Base-by-base conservation (phyloP, 805 yeast species). In the Candida sanyiensis region DNA sequence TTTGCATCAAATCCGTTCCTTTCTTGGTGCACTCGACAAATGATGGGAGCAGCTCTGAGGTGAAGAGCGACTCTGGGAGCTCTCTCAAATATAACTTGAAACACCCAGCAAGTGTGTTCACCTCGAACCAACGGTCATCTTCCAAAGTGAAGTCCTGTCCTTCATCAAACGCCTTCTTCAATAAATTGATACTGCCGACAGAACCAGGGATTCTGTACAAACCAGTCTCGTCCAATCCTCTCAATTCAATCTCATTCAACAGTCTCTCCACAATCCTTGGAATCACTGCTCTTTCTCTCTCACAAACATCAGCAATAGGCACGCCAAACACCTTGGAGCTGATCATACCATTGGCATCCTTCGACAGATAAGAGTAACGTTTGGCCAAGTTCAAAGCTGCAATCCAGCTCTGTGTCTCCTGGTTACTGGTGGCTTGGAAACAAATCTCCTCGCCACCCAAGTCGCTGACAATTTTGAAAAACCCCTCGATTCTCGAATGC, bases 181-280 rank as follows among this genome's bases (percentile, higher is more conserved):
- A 59, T 5, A 70, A 62, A 37, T 75, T 72, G 32, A 77, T 75
- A 35, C 76, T 71, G 7, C 77, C 79, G 27, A 74, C 66, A 7
- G 82, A 75, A 5, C 83, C 83, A 1, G 82, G 77, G 24, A 77
- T 68, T 57, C 97, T 76, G 58, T 90, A 90, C 11, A 90, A 67
- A 13, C 97, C 97, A 38, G 86, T 84, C 56, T 89, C 97, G 48
- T 86, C 88, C 21, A 90, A 58, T 1, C 97, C 96, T 38, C 89
- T 75, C n/a, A 68, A 62, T 58, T 90, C 97, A 47, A 90, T 83
- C 49, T 82, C 93, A 33, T 70, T 70, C 48, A 88, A 68, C 31
- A 90, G 62, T 40, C 71, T 70, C 25, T 71, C 77, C 40, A 89
- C 76, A 30, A 89, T 74, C 6, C 56, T 61, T 1, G 97, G 97